Evolutionary conservation across 805 yeast genomes (phyloP), one percentile per base, ranked within the genome.

Genomic region (Candida xiaguanensis): DNA sequence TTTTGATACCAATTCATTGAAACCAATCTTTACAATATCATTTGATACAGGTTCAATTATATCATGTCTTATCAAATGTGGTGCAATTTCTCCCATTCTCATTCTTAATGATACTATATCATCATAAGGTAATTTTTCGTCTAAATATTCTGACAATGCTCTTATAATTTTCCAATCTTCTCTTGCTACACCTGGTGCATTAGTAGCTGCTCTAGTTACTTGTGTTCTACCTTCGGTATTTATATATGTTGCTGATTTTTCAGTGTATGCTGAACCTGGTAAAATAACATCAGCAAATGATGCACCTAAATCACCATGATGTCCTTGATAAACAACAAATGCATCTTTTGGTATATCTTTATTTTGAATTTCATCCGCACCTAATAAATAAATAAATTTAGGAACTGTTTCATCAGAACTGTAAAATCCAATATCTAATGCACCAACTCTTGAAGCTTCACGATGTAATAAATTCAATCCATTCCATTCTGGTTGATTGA

Each of bases 151-250:
- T 40, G 86, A 78, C 43, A 85, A 72, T 2, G 95, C 95, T 65
- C 90, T 78, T 51, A 87, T 61, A 46, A 86, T 83, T 67, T 82
- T 82, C 95, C 95, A 86, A 65, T 87, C 95, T 63, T 86, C 95
- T 61, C 95, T 82, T 32, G 95, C 93, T 35, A 76, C 84, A 20
- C 93, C 95, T 34, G 95, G 95, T 6, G 93, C 82, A 46, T 82
- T 85, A 20, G 86, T 80, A 30, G 95, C 93, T 31, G 95, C 95
- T 48, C 91, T 76, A 2, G 95, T 83, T 42, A 73, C 63, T 70
- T 86, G 95, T 9, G 87, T 80, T 60, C 95, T 80, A 52, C 95
- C 95, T 67, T 87, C 95, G 27, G 95, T 87, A 67, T 86, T 86
- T 48, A 86, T 90, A 61, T 77, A 86, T 4, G 93, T 87, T 41